A percentile compares a stretch with the other conserved stretches of the same genome.
Evolutionary conservation across 495 filamentous ascomycete genomes (phyloP).

Genomic region (Neurospora sp.): DNA sequence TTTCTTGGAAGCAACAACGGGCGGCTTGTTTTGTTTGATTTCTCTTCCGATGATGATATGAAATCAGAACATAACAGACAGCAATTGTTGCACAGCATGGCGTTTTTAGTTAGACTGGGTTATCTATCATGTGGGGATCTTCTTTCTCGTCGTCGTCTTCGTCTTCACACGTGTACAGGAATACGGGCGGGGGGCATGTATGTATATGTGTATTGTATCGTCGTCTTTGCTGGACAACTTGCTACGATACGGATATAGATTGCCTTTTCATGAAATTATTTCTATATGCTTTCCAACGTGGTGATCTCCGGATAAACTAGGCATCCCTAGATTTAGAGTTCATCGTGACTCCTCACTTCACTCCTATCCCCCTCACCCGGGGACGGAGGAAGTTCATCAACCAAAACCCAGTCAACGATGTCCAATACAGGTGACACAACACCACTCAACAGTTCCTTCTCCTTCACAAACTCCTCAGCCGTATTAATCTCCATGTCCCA

Average conservation of each 20-base stretch:
- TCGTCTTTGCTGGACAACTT: background rate
- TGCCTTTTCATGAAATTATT: background rate
- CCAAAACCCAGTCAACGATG: background rate
- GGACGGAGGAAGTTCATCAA: background rate
- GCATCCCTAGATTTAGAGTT: background rate
- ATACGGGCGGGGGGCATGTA: background rate
- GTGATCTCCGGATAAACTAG: background rate
- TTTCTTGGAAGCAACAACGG: background rate
- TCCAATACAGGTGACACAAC: background rate
- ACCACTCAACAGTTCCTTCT: conserved; percentile 72
- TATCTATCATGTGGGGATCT: background rate
- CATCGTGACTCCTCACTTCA: background rate
- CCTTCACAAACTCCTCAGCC: conserved; percentile 88
- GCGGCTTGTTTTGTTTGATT: background rate
- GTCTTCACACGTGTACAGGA: background rate
- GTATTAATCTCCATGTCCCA: conserved; percentile 54
- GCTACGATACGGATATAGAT: background rate
- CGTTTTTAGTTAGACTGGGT: background rate
- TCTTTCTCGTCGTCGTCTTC: background rate
- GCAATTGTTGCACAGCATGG: background rate
- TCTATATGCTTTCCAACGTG: background rate
- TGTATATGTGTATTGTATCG: background rate
- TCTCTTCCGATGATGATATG: background rate
- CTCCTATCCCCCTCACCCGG: background rate
- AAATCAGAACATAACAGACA: background rate